Base-by-base conservation (phyloP, 225 moss, liverwort and hornwort species). In the Physcomitrellopsis africana region DNA sequence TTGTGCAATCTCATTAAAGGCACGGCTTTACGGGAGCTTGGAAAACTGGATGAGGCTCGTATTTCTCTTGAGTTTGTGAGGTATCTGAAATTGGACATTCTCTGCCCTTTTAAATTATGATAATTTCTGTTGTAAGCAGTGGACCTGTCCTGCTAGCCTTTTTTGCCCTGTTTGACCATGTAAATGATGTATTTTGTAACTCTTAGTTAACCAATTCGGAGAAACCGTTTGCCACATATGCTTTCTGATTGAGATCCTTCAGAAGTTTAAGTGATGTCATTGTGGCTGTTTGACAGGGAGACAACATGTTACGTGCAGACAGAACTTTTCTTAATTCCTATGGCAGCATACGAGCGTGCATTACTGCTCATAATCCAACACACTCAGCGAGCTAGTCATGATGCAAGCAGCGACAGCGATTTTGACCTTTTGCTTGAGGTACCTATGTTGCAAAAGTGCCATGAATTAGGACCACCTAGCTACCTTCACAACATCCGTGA, bases 341-440 rank as follows among this genome's bases (percentile, higher is more conserved):
- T 96, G 96, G 92, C 92, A 37, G 92, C 94, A n/a, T 96, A 96
- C 54, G 94, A 96, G 79, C 91, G 94, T 51, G 92, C 96, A 49
- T 74, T 96, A 69, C 73, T 94, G 41, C 86, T 94, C 65, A 91
- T 96, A 63, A 87, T 85, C 66, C 88, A 91, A 72, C 76, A 92
- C 67, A 86, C 89, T 42, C 79, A 82, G 45, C 81, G 80, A 80
- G 73, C 79, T 32, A 53, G 68, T 10, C 68, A 80, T 27, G 85
- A 81, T 76, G 67, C 90, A 63, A 82, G 58, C 45, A 44, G 63
- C 43, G 83, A 87, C 51, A 81, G 68, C 29, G 65, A 91, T 66
- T 81, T 84, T 65, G 79, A 74, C 63, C 84, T 96, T 79, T 78
- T 96, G 56, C 29, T 88, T 41, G 84, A 92, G 91, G 96, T 92